A percentile compares a stretch with the other conserved stretches of the same genome.
Evolutionary conservation across 1,139 yeast genomes (phyloP).

Genomic region (Geotrichum reessii): DNA sequence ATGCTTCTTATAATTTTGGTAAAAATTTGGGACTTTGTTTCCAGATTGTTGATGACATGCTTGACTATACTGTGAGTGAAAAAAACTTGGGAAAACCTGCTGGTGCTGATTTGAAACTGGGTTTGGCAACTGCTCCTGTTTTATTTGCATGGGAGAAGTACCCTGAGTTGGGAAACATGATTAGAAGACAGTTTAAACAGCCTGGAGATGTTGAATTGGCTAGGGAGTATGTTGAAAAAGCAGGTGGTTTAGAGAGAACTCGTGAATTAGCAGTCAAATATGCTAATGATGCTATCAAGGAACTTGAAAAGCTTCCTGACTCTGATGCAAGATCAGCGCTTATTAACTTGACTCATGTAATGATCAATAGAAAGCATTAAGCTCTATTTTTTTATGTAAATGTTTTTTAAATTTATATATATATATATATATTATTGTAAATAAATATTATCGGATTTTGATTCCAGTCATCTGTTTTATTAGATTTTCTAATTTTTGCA

Average conservation of each 20-base stretch:
- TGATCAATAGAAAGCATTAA: constrained; percentile 59
- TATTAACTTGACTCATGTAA: constrained; percentile 75
- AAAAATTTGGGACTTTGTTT: constrained; percentile 90
- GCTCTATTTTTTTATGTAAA: neutral
- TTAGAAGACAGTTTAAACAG: constrained; percentile 71
- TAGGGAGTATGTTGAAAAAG: constrained; percentile 60
- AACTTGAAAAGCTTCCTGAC: constrained; percentile 66
- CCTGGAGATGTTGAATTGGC: constrained; percentile 84
- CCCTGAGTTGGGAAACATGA: constrained; percentile 78
- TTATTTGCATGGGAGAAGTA: constrained; percentile 87
- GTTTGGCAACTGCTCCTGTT: constrained; percentile 96
- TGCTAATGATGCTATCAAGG: constrained; percentile 66
- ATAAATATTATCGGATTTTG: neutral
- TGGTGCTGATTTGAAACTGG: constrained; percentile 88
- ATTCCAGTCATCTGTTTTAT: neutral
- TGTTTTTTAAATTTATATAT: neutral
- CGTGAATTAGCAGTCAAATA: constrained; percentile 70
- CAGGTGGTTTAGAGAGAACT: constrained; percentile 74
- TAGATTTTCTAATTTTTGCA: too few relatives aligned
- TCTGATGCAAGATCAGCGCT: constrained; percentile 87
- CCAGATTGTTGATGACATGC: constrained; percentile 93
- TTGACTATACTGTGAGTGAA: constrained; percentile 85
- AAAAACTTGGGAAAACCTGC: constrained; percentile 87
- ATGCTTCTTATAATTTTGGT: constrained; percentile 85
- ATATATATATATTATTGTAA: neutral